Evolutionary conservation across 805 yeast genomes (phyloP).

Genomic region (Metschnikowia dekortorum): DNA sequence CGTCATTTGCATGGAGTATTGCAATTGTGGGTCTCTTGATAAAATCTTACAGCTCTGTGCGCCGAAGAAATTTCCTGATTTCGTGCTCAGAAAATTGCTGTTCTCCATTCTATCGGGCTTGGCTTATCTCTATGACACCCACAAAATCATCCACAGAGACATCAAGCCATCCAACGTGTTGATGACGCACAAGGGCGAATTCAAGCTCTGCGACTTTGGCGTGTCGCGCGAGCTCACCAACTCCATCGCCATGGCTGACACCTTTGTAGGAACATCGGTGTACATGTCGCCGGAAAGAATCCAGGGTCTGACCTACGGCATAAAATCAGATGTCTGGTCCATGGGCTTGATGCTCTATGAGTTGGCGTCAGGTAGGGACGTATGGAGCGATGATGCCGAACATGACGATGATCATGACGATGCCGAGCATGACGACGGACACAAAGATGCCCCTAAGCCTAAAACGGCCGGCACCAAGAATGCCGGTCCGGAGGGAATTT

Average conservation of each 20-base stretch:
- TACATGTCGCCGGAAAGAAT: conserved; percentile 97
- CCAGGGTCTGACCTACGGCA: conserved; percentile 88
- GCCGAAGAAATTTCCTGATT: conserved; percentile 45
- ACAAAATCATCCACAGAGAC: conserved; percentile 90
- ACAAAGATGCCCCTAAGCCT: conserved; percentile 1
- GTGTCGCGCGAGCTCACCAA: conserved; percentile 88
- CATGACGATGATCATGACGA: conserved; percentile 11
- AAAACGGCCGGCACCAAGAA: conserved; percentile 20
- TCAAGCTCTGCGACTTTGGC: conserved; percentile 95
- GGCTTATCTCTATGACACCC: conserved; percentile 73
- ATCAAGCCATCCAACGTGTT: conserved; percentile 94
- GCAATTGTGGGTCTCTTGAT: conserved; percentile 92
- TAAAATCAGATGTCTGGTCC: conserved; percentile 98
- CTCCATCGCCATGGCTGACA: conserved; percentile 82
- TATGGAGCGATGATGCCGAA: conserved; percentile 57
- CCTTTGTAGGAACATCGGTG: conserved; percentile 96
- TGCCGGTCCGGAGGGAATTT: conserved; percentile 70
- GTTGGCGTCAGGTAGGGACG: conserved; percentile 78
- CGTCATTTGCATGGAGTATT: conserved; percentile 90
- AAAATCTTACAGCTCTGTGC: conserved; percentile 57
- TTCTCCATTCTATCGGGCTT: conserved; percentile 76
- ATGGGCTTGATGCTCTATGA: conserved; percentile 87
- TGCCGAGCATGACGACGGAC: conserved; percentile 22
- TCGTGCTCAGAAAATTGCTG: conserved; percentile 68
- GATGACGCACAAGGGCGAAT: conserved; percentile 78